Percentiles rank a stretch among this genome's conserved stretches.
phyloP scores from a whole-genome alignment of 495 filamentous ascomycete genomes.

The Chaetomium fimeti region DNA sequence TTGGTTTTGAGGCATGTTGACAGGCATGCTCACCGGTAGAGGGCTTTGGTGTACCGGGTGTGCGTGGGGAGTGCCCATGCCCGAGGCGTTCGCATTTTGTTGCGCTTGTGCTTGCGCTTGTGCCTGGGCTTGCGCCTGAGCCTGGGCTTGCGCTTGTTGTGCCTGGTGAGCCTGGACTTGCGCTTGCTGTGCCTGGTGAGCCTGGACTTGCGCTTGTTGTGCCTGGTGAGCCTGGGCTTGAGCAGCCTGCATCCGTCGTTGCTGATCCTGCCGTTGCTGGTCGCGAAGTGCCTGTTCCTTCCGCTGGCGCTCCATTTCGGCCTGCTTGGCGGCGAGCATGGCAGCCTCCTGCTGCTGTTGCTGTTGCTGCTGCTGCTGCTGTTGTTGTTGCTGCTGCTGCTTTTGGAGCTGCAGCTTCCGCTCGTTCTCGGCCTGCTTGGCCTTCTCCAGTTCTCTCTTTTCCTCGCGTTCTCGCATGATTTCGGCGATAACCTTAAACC shows the following conservation, averaged over 20 bases:
- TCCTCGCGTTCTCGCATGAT: constrained; percentile 79
- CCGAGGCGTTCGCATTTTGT: constrained; percentile 39
- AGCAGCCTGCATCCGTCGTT: constrained; percentile 26
- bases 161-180: constrained; percentile 57
- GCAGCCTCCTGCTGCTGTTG: constrained; percentile 22
- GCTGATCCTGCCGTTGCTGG: constrained; percentile 22
- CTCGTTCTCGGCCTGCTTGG: constrained; percentile 62
- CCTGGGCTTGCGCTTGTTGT: constrained; percentile 46
- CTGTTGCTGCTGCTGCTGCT: constrained; percentile 45
- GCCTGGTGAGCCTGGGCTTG: constrained; percentile 35
- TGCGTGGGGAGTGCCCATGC: constrained; percentile 36
- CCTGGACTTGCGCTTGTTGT: constrained; percentile 38
- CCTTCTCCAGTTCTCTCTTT: constrained; percentile 60
- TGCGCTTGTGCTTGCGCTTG: constrained; percentile 44
- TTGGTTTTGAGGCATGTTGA: constrained; percentile 54
- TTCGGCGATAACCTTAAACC: constrained; percentile 83
- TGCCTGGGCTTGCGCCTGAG: constrained; percentile 54
- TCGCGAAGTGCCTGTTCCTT: constrained; percentile 32
- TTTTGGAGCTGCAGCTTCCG: constrained; percentile 57
- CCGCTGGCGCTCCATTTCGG: constrained; percentile 33
- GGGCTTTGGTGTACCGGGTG: constrained; percentile 46
- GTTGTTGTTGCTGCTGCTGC: constrained; percentile 45
- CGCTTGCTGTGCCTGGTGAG: constrained; percentile 43
- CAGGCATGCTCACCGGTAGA: constrained; percentile 31
- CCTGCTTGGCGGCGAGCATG: constrained; percentile 23